These are phyloP conservation scores for Diplodia intermedia DNA, from an alignment of 2,329 filamentous ascomycete genomes.

Conservation along the genomic window DNA sequence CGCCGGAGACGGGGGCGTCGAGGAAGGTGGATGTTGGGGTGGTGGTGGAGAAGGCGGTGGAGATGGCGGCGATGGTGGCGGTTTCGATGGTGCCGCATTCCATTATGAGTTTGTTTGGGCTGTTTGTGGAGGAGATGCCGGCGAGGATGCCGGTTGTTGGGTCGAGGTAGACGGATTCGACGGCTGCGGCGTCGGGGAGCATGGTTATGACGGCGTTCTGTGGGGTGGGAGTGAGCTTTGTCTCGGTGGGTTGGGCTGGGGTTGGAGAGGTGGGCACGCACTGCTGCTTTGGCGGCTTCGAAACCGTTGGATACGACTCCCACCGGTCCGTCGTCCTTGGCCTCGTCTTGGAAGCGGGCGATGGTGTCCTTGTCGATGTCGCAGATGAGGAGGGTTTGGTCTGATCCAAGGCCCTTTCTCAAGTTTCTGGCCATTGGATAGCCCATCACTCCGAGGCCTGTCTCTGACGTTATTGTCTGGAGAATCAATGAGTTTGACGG, in stretches of 20 bases:
- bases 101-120: constrained; percentile 50
- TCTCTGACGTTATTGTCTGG: neutral
- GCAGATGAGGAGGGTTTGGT: constrained; percentile 52
- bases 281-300: constrained; percentile 59
- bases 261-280: constrained; percentile 42
- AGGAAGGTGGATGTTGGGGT: constrained; percentile 65
- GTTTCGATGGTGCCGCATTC: constrained; percentile 65
- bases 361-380: constrained; percentile 55
- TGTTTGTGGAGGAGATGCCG: constrained; percentile 24
- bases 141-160: constrained; percentile 52
- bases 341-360: constrained; percentile 49
- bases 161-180: constrained; percentile 59
- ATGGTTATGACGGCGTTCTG: constrained; percentile 61
- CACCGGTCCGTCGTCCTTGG: constrained; percentile 41
- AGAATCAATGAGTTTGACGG: neutral
- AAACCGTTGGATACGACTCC: constrained; percentile 52
- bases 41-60: constrained; percentile 44
- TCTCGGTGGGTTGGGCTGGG: neutral
- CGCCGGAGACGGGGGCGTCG: constrained; percentile 96
- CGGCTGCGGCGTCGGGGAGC: constrained; percentile 61
- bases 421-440: constrained; percentile 61
- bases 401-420: constrained; percentile 51
- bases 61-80: constrained; percentile 55
- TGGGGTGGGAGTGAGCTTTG: neutral
- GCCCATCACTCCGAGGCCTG: constrained; percentile 62